Base-by-base conservation (phyloP, 345 rosid species). In the Schrenkiella parvula region DNA sequence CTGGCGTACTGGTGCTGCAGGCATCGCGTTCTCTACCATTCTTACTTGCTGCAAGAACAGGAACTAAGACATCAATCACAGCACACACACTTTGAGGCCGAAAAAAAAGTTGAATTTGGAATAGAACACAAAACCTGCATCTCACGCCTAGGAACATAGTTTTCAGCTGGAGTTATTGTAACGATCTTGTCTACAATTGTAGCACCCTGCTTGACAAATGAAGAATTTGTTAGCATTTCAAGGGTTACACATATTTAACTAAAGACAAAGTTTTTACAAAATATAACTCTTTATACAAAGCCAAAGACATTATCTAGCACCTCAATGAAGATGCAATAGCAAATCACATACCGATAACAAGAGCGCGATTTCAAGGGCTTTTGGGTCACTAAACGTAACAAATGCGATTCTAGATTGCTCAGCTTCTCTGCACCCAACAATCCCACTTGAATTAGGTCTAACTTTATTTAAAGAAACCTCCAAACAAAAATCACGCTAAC, bases 311-410 rank as follows among this genome's bases (percentile, higher is more conserved):
- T 4, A 3, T 28, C 10, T 31, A 29, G 23, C 15, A 46, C 29
- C 18, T 15, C 55, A 50, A 25, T 15, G 39, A 12, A 58, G 29
- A 18, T 44, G 37, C 12, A 55, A 23, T 10, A 23, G 63, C 17
- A 23, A 53, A 28, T 55, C 21, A 53, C 66, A 44, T 69, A 70
- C 96, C 82, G 97, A 87, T 80, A 89, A 84, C 52, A 89, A 80
- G 71, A 91, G 80, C 0, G 99, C 99, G 25, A 95, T 95, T 87
- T 91, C 89, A 37, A 95, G 87, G 18, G 99, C 96, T 79, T 87
- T 88, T 0, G 96, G 83, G 35, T 95, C 96, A 71, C 76, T 82
- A 84, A 95, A 95, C 17, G 93, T 89, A 48, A 95, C 99, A 82
- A 77, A 91, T 4, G 91, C 97, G 26, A 84, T 74, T 81, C 78